Evolutionary conservation across 2,329 filamentous ascomycete genomes (phyloP), one percentile per base, ranked within the genome.

Genomic region (Talaromyces sp.): DNA sequence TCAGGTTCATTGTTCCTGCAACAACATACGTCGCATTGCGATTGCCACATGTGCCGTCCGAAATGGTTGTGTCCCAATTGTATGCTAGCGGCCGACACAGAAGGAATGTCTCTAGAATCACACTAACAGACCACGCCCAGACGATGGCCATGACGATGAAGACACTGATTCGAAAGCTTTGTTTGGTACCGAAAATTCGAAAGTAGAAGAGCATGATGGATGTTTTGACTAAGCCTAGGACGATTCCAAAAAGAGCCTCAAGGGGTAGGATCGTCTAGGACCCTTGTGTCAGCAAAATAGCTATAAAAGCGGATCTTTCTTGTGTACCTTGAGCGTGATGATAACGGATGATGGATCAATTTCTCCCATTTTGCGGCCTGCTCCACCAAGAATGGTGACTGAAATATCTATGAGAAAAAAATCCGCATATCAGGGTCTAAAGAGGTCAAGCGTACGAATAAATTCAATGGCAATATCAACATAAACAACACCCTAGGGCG

Each of bases 151-250:
- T 62, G 19, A 35, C 43, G 13, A 35, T 15, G 37, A 45, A 45
- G 10, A 50, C 31, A 22, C 50, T 13, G 7, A 19, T 45, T 22
- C 49, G 61, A 22, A 62, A 62, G 17, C 47, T 62, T 25, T 19
- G 8, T 25, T 33, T 56, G 19, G 47, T 35, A n/a, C 52, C 35
- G 49, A 62, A 62, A 1, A 62, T 37, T 35, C 61, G 37, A 9
- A 62, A 39, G 35, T 62, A 62, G 49, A 62, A 56, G 25, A 62
- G 52, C 61, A 62, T 62, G 22, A 54, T 54, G 22, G 61, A 62
- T 4, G 39, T 54, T 43, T 62, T 62, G 13, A 50, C 19, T 2
- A 47, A 10, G 25, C 47, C 47, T 31, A 50, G 15, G 25, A 31
- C 47, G 3, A 50, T 19, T 17, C 47, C 47, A 50, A n/a, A 50